Evolutionary conservation across 768 basidiomycete species (phyloP), one percentile per base, ranked within the genome.

Genomic region (Termitomyces sp.): DNA sequence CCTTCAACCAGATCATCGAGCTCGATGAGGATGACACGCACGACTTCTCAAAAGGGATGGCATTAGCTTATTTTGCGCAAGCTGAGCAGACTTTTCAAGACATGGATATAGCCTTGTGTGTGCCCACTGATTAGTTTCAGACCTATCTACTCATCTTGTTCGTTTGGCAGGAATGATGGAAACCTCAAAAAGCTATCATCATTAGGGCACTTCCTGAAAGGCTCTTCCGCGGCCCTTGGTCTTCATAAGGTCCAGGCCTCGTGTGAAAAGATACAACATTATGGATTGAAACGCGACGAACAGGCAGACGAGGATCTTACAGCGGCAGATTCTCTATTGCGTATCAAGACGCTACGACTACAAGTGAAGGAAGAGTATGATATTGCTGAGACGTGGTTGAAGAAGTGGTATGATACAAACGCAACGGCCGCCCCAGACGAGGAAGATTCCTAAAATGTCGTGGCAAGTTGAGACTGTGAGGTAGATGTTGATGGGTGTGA

Each of bases 191-290:
- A 80, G 52, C 82, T 99, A 16, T 88, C 90, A 2, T 71, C 75
- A 16, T 78, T 89, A 10, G 97, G 95, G 0, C 96, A 99, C 72
- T 99, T 91, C 73, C 84, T 98, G 66, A 99, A 98, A 71, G 96
- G 96, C 44, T 98, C 95, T 2, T 96, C 94, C 12, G 95, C 95
- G 27, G 92, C 95, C 2, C 80, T 99, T 42, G 96, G 97, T 25
- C 82, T 95, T 29, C 72, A 73, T 54, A 82, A 82, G 59, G 94
- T 99, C 50, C 88, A 92, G 67, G 79, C 73, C 15, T 85, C 87
- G 23, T 98, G 96, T 75, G 94, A 93, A 70, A 81, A 82, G 70
- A 94, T 98, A 63, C 95, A 98, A 71, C 84, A 95, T 70, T 88
- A 86, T 62, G 94, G 92, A 43, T 77, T 85, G 59, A 70, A 77